Percentiles rank a stretch among this genome's conserved stretches.
Evolutionary conservation across 176 grass and related monocot genomes (phyloP).

Genomic region (Puya raimondii): DNA sequence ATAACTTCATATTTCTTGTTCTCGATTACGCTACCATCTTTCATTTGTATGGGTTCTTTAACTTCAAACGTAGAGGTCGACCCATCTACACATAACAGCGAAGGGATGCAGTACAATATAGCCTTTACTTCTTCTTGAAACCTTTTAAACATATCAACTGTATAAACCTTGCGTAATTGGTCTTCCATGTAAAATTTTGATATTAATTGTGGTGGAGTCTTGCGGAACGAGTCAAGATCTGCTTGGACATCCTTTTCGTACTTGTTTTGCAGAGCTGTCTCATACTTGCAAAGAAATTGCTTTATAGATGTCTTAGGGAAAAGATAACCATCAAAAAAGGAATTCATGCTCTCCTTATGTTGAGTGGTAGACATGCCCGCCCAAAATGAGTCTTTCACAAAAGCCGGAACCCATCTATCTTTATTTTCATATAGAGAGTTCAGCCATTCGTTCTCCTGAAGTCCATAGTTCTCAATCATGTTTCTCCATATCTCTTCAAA

Average conservation of each 20-base stretch:
- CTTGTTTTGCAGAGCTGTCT: conserved; percentile 15
- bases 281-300: conserved; percentile 24
- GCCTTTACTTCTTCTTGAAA: conserved; percentile 28
- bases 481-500: conserved; percentile 21
- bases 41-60: conserved; percentile 13
- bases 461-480: conserved; percentile 16
- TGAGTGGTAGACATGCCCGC: conserved; percentile 18
- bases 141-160: conserved; percentile 22
- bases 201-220: conserved; percentile 15
- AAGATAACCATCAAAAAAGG: conserved; percentile 18
- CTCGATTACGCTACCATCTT: conserved; percentile 20
- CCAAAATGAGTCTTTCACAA: conserved; percentile 20
- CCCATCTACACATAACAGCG: conserved; percentile 11
- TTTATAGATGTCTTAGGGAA: conserved; percentile 27
- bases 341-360: conserved; percentile 10
- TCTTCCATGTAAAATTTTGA: conserved; percentile 36
- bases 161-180: conserved; percentile 21
- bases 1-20: conserved; percentile 18
- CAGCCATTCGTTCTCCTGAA: conserved; percentile 22
- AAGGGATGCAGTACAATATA: conserved; percentile 24
- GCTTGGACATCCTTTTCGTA: conserved; percentile 25
- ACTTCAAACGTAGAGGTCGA: conserved; percentile 9
- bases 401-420: conserved; percentile 19
- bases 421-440: conserved; percentile 17
- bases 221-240: conserved; percentile 19